phyloP scores from a whole-genome alignment of 2,329 filamentous ascomycete species.

The Thelonectria rubi region DNA sequence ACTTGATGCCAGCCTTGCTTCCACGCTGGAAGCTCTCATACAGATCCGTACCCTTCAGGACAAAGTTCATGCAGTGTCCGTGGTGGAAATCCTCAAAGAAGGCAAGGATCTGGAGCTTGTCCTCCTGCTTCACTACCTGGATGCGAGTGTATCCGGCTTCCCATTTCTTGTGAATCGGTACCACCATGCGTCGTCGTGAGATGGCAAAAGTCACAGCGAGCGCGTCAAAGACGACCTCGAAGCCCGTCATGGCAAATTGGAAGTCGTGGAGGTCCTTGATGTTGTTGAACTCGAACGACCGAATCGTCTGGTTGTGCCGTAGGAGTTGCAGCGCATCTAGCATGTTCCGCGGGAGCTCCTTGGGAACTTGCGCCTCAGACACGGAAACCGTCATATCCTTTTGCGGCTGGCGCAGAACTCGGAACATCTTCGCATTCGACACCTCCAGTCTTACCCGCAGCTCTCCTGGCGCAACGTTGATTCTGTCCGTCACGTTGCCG shows the following conservation, averaged over 20 bases:
- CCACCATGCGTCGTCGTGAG: conserved; percentile 84
- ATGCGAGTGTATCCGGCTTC: conserved; percentile 82
- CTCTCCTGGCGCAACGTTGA: conserved; percentile 83
- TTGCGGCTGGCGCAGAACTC: conserved; percentile 77
- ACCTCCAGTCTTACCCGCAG: conserved; percentile 73
- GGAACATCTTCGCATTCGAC: conserved; percentile 67
- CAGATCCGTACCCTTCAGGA: conserved; percentile 82
- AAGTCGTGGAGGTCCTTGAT: conserved; percentile 79
- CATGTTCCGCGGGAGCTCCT: conserved; percentile 70
- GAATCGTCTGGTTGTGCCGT: conserved; percentile 68
- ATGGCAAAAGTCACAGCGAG: conserved; percentile 81
- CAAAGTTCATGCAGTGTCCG: conserved; percentile 88
- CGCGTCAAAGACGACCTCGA: conserved; percentile 77
- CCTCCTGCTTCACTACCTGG: conserved; percentile 77
- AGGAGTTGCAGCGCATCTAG: conserved; percentile 69
- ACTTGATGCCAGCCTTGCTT: conserved; percentile 76
- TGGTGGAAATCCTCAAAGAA: conserved; percentile 92
- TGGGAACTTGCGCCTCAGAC: conserved; percentile 70
- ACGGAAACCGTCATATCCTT: conserved; percentile 80
- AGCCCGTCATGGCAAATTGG: conserved; percentile 82
- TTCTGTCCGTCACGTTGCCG: conserved; percentile 81
- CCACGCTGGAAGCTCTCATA: conserved; percentile 75
- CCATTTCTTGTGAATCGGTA: conserved; percentile 95
- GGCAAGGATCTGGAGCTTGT: conserved; percentile 80
- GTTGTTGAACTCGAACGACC: conserved; percentile 74